Base-by-base conservation (phyloP, 2,329 filamentous ascomycete genomes). In the Talaromyces sp. region DNA sequence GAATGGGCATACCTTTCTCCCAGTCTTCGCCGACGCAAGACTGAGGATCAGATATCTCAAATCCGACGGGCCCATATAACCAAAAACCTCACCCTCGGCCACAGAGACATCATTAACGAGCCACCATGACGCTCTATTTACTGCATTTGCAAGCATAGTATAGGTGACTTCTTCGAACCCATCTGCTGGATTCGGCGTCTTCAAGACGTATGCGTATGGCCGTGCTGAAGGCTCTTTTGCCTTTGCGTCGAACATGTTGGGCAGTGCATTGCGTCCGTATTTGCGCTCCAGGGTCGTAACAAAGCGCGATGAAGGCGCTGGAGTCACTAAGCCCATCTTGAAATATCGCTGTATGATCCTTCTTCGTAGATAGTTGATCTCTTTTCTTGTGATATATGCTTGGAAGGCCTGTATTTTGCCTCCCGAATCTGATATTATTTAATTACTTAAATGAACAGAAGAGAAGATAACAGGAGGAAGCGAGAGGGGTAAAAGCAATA, bases 111-210 rank as follows among this genome's bases (percentile, higher is more conserved):
- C 62, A 22, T 62, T 62, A 11, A 65, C 58, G 13, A 67, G 48
- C 65, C 65, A 67, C 65, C 65, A 62, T 13, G 65, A 65, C 2
- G 60, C 65, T 11, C 65, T 35, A 27, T 67, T 67, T 11, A 67
- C 64, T 14, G 65, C 65, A 48, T 67, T 67, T 14, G 65, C 59
- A 31, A 67, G 14, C 19, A 33, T 58, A 7, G 39, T 9, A 31
- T 62, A 67, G 13, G 47, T 58, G 41, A 67, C 45, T 27, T 58
- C 52, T 14, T 65, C 58, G 11, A 67, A 67, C 0, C 65, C 65
- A 22, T 65, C 65, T 22, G 33, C 39, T 19, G 65, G 62, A 14
- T 67, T 43, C 2, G 65, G 57, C 41, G 65, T 65, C 19, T 62
- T 65, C 24, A 63, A 35, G 33, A 67, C 47, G 45, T 67, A 62